Evolutionary conservation across 768 basidiomycete genomes (phyloP).

Genomic region (Podaxis sp.): DNA sequence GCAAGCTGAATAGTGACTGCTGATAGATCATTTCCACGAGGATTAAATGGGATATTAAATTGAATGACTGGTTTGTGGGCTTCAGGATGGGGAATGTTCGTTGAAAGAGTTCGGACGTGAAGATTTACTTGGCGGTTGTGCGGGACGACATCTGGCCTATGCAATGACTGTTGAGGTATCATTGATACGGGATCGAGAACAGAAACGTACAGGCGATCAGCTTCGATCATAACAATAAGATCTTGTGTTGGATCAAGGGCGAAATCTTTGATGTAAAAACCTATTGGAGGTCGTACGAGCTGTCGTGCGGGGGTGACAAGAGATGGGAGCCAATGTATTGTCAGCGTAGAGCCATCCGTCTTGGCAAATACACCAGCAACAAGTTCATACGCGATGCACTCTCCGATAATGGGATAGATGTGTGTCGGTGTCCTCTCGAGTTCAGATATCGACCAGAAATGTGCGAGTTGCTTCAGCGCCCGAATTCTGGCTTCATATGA

Average conservation of each 20-base stretch:
- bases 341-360: constrained; percentile 24
- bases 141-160: constrained; percentile 14
- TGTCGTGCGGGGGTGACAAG: constrained; percentile 18
- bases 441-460: not conserved
- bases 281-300: constrained; percentile 31
- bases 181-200: not conserved
- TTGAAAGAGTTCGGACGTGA: constrained; percentile 45
- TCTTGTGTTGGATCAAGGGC: constrained; percentile 70
- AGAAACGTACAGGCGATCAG: constrained; percentile 15
- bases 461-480: not conserved
- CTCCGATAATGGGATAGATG: constrained; percentile 16
- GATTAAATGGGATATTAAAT: constrained; percentile 26
- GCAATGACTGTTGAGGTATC: not conserved
- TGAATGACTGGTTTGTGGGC: constrained; percentile 31
- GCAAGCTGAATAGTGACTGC: constrained; percentile 49
- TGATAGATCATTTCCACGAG: constrained; percentile 21
- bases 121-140: constrained; percentile 24
- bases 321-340: constrained; percentile 27
- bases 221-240: constrained; percentile 44
- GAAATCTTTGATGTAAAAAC: constrained; percentile 49
- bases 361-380: constrained; percentile 60
- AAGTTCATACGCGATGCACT: constrained; percentile 53
- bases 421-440: constrained; percentile 1
- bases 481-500: not conserved
- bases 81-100: constrained; percentile 39